Evolutionary conservation across 176 grass and related monocot genomes (phyloP), one percentile per base, ranked within the genome.

Genomic region (Elymus sibiricus): DNA sequence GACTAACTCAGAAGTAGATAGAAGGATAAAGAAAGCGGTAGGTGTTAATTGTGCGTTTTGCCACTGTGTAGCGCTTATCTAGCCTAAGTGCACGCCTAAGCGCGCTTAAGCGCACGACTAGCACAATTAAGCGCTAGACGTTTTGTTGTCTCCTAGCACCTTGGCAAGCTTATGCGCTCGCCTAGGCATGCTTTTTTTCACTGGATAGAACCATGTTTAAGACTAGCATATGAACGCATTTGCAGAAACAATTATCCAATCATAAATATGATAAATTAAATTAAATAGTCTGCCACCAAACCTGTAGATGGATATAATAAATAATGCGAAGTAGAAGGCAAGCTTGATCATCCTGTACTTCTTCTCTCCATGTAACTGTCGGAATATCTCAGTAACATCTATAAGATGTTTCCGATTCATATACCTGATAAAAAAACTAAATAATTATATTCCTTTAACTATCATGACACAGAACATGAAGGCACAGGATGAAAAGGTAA

Each of bases 251-350:
- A 76, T 46, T 77, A 79, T 17, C 15, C 62, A 42, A 75, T 60
- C n/a, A 40, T 60, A 83, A 28, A 43, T 26, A 91, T 67, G 46
- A 70, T 64, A 70, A 77, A 56, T 21, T 15, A 84, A 66, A 7
- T 8, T n/a, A 80, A 77, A 64, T n/a, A 78, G 68, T 25, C 9
- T 59, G 47, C 68, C 25, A 26, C 31, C 82, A 58, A 87, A 98
- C 96, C 96, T 98, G 90, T 95, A 98, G 76, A 98, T 98, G 42
- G 91, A 91, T 84, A 98, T 88, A 63, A 98, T 86, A 94, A 98
- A 98, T 79, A 94, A 92, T 74, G 75, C 85, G 49, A 95, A 93
- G 82, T 98, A 98, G 74, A 94, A 88, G 64, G 86, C 83, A 83
- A 98, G 97, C 75, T 98, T 98, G 38, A 98, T 92, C 69, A 98